Evolutionary conservation across 192 early-diverging fungal species (phyloP), one percentile per base, ranked within the genome.

Genomic region (Gigaspora rosea): DNA sequence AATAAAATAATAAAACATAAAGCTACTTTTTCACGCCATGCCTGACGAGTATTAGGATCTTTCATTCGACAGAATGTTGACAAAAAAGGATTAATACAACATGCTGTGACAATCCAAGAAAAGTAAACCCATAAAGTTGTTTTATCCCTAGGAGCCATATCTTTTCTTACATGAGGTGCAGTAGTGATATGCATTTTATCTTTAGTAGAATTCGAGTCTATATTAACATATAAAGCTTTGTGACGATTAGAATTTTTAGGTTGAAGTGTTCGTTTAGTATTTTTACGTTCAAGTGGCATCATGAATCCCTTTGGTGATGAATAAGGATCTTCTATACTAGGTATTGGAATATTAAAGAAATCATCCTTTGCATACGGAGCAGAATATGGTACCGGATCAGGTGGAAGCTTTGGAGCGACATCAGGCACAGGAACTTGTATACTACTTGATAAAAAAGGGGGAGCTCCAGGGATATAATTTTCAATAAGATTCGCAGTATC

Each of bases 11-110:
- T 85, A 46, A 88, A 86, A 72, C 92, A 91, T 11, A 97, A 80
- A 3, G 93, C 88, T 35, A 94, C 86, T 81, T 96, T 97, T 80
- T 97, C 95, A 77, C 94, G 88, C 92, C 93, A 96, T 18, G 94
- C 94, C 85, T 87, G 88, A 63, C 90, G 90, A 16, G 67, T 16
- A 47, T 67, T 76, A 20, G 75, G 50, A 47, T 76, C 75, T 67
- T 76, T 76, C 75, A 76, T 76, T 50, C 54, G 66, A 35, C 63
- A 63, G 32, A 67, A 65, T 3, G 15, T 22, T 35, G 75, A 76
- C 16, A 76, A 52, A 56, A 63, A 76, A 13, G 65, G 62, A 58
- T 67, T 56, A 56, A 62, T 56, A 57, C 66, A 76, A 67, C 75
- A 76, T 67, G 50, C 46, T 9, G 75, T 76, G 35, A 57, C 65